Evolutionary conservation across 257 asterid genomes (phyloP), one percentile per base, ranked within the genome.

Genomic region (Verbena officinalis): DNA sequence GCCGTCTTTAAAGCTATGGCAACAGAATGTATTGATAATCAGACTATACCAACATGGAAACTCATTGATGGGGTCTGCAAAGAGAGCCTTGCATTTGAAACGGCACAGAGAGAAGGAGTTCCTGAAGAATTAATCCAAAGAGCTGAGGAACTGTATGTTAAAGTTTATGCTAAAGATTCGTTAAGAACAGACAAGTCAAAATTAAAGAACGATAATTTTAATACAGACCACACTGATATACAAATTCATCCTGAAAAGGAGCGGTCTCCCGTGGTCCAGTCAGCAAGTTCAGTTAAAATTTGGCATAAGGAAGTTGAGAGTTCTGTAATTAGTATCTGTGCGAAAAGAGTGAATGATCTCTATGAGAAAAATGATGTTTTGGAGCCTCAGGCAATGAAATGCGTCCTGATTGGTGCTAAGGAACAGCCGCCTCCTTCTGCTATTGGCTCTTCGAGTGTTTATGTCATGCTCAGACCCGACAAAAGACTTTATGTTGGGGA

Each of bases 381-480:
- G 36, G 84, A 71, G 38, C 67, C 73, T 73, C 58, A 71, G 31
- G 63, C 56, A 0, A 55, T 74, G 70, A 80, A 83, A 36, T 87
- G 83, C 73, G 84, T 90, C 55, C 69, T 75, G 24, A 78, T 93
- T 66, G 81, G 86, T 65, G 84, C 89, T 30, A 82, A 82, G 82
- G 95, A 93, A 73, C 95, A 81, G 74, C 97, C 99, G 2, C 96
- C 99, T 48, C 97, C 99, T 3, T 90, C 99, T n/a, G 81, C 96
- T 16, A 86, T 90, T 39, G 95, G 95, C 34, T 79, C 83, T 69
- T 93, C 99, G 17, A 86, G 89, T 42, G 96, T 93, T 34, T 93
- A 93, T 54, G 72, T 88, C 69, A 88, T 93, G 80, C 77, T 93
- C 43, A 67, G 90, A 68, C 95, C 95, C 1, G 97, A 88, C 81